Conservation (phyloP, 202 grass and related monocot species). For the Digitaria exilis region DNA sequence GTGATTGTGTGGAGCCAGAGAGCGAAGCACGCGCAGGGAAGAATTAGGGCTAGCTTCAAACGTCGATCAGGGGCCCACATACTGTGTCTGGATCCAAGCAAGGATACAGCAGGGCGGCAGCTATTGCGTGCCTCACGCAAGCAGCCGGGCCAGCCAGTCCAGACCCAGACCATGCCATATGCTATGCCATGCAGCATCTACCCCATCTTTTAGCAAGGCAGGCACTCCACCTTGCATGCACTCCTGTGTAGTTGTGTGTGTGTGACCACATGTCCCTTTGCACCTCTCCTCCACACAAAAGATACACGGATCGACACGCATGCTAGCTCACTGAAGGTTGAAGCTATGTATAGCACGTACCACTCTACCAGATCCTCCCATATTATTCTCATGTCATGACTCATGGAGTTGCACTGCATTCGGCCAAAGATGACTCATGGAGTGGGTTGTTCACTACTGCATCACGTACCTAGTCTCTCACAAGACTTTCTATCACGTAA, state of each 20-base stretch:
- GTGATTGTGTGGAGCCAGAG: neutral
- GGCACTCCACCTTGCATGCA: neutral
- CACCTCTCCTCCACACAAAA: constrained; percentile 46
- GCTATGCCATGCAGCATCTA: constrained; percentile 32
- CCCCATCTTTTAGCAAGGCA: constrained; percentile 27
- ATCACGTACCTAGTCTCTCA: no score
- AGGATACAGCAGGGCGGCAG: neutral
- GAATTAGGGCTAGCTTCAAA: neutral
- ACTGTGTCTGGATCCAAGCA: neutral
- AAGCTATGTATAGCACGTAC: constrained; percentile 28
- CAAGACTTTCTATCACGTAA: no score
- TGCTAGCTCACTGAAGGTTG: neutral
- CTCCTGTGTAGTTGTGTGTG: neutral
- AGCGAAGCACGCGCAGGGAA: neutral
- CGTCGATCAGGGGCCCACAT: neutral
- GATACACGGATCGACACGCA: constrained; percentile 34
- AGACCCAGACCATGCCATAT: constrained; percentile 13
- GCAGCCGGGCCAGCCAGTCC: constrained; percentile 2
- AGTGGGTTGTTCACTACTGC: no score
- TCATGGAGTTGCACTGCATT: neutral
- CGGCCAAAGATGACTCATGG: no score
- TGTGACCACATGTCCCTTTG: constrained; percentile 25
- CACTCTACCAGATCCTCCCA: constrained; percentile 13
- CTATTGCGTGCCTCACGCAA: constrained; percentile 23
- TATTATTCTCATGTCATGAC: neutral